phyloP scores from a whole-genome alignment of 441 rosid genomes.

The Hura crepitans region DNA sequence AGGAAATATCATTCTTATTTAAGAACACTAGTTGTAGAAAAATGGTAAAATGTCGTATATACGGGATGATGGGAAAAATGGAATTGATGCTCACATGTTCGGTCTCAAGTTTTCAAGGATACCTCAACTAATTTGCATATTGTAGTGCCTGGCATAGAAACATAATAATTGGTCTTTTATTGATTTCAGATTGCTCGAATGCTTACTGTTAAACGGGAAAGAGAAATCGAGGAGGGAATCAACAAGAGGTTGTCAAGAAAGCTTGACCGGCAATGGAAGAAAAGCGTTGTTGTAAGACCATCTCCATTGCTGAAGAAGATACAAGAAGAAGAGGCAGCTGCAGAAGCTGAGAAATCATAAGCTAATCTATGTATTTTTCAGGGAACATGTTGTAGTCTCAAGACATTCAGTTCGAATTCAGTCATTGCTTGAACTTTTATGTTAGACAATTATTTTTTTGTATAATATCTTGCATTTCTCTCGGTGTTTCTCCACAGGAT shows the following conservation, averaged over 20 bases:
- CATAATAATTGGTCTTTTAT: constrained; percentile 18
- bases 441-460: not conserved
- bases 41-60: too few species aligned
- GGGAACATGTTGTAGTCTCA: constrained; percentile 5
- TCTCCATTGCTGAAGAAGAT: constrained; percentile 68
- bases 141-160: not conserved
- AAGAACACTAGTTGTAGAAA: too few species aligned
- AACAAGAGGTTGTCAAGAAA: constrained; percentile 81
- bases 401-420: not conserved
- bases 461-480: not conserved
- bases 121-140: not conserved
- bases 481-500: not conserved
- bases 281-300: constrained; percentile 70
- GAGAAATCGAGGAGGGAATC: constrained; percentile 82
- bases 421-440: constrained; percentile 8
- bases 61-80: too few species aligned
- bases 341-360: constrained; percentile 67
- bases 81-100: constrained; percentile 1
- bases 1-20: too few species aligned
- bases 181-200: constrained; percentile 53
- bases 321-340: constrained; percentile 81
- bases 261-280: constrained; percentile 85
- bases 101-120: not conserved
- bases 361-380: not conserved
- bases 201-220: constrained; percentile 76